Conservation (phyloP, 352 stramenopile genomes). For the Phytophthora sp. region DNA sequence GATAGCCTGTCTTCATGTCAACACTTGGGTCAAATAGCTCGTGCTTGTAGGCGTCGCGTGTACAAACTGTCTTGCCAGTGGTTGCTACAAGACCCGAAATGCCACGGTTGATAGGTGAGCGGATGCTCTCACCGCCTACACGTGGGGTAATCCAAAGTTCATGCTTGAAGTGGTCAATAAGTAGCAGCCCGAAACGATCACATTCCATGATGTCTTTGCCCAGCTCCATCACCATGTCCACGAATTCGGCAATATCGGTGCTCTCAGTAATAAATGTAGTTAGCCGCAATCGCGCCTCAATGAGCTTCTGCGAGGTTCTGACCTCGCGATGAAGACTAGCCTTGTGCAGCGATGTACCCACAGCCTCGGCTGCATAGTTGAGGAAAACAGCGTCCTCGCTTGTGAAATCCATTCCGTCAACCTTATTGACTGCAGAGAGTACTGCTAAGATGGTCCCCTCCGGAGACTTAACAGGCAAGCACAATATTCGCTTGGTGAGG, state of each 20-base stretch:
- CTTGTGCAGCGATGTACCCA: conserved; percentile 75
- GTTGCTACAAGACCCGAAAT: conserved; percentile 74
- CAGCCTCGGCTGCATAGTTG: conserved; percentile 73
- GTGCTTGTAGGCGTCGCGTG: conserved; percentile 76
- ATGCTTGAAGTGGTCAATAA: conserved; percentile 81
- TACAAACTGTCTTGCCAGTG: conserved; percentile 60
- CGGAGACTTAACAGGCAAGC: conserved; percentile 61
- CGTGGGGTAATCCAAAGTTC: conserved; percentile 78
- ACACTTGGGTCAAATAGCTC: conserved; percentile 70
- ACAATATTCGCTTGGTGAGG: conserved; percentile 66
- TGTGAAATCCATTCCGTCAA: conserved; percentile 73
- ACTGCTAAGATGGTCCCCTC: conserved; percentile 67
- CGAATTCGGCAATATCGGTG: conserved; percentile 66
- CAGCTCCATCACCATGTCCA: conserved; percentile 75
- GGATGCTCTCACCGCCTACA: conserved; percentile 55
- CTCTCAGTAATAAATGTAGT: conserved; percentile 69
- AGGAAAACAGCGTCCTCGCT: conserved; percentile 73
- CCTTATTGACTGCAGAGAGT: conserved; percentile 74
- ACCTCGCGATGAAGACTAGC: conserved; percentile 70
- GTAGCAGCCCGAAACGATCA: conserved; percentile 69
- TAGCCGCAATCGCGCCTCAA: conserved; percentile 64
- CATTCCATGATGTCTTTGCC: conserved; percentile 80
- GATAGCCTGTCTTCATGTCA: conserved; percentile 77
- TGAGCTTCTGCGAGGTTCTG: conserved; percentile 75
- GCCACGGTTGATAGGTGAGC: conserved; percentile 69